Conservation (phyloP, 2,329 filamentous ascomycete genomes). For the Nakataea oryzae region DNA sequence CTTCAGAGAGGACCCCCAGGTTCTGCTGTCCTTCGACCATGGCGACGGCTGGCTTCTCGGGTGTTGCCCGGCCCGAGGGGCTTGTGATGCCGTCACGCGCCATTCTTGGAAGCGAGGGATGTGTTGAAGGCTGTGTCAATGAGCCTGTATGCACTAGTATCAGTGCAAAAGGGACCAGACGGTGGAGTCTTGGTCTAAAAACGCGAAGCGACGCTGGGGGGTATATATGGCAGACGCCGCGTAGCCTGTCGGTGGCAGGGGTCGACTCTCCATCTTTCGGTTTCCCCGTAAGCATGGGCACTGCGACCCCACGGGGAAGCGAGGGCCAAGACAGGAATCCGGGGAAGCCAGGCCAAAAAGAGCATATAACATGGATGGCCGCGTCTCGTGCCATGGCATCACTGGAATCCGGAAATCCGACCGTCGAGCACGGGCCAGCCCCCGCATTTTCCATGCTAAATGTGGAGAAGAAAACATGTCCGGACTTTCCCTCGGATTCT, state of each 20-base stretch:
- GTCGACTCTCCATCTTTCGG: neutral
- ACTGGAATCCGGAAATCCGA: neutral
- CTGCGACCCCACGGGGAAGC: neutral
- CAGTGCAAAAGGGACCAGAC: too few relatives aligned
- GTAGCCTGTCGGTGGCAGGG: too few relatives aligned
- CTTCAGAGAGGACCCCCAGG: neutral
- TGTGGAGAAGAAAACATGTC: too few relatives aligned
- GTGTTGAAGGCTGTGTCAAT: too few relatives aligned
- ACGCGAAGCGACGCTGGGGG: neutral
- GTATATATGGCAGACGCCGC: neutral
- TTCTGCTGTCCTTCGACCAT: neutral
- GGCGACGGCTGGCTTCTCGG: neutral
- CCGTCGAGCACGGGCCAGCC: neutral
- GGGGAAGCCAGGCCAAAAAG: neutral
- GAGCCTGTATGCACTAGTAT: too few relatives aligned
- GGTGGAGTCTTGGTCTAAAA: neutral
- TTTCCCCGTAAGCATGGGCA: neutral
- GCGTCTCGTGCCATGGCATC: too few relatives aligned
- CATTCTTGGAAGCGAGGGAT: neutral
- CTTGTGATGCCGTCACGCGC: neutral
- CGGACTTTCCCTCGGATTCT: too few relatives aligned
- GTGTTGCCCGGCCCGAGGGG: neutral
- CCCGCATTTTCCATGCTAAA: neutral
- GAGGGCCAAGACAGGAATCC: neutral
- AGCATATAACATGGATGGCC: too few relatives aligned